These are phyloP conservation scores for Ottelia alismoides DNA, from an alignment of 106 monocot genomes.

Conservation along the genomic window DNA sequence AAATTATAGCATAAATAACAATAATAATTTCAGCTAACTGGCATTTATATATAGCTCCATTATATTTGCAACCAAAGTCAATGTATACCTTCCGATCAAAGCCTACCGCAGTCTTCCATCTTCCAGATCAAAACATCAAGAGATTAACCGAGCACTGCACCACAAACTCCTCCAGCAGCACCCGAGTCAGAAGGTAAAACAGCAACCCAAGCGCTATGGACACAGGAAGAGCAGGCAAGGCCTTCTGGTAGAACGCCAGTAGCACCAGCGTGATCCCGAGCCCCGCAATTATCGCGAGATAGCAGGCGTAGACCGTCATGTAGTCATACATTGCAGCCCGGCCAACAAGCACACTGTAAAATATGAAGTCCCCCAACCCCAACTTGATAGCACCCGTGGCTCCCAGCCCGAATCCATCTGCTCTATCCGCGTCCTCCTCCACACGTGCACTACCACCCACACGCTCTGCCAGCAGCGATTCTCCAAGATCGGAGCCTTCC, in stretches of 20 bases:
- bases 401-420: slow-evolving; percentile 63
- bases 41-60: too few relatives aligned
- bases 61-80: too few relatives aligned
- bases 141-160: slow-evolving; percentile 63
- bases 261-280: slow-evolving; percentile 75
- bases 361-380: slow-evolving; percentile 95
- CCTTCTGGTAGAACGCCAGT: slow-evolving; percentile 59
- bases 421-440: slow-evolving; percentile 13
- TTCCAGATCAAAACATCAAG: slow-evolving; percentile 92
- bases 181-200: slow-evolving; percentile 68
- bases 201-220: slow-evolving; percentile 69
- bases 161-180: slow-evolving; percentile 69
- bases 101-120: too few relatives aligned
- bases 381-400: slow-evolving; percentile 84
- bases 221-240: slow-evolving; percentile 90
- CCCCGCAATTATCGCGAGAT: slow-evolving; percentile 88
- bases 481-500: slow-evolving; percentile 9
- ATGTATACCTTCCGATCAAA: too few relatives aligned
- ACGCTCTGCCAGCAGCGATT: slow-evolving; percentile 16
- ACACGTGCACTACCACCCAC: slow-evolving; percentile 11
- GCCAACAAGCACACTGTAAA: slow-evolving; percentile 91
- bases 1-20: too few relatives aligned
- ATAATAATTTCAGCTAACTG: too few relatives aligned
- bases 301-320: slow-evolving; percentile 93
- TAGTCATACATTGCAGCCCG: slow-evolving; percentile 81